Evolutionary conservation across 2,329 filamentous ascomycete genomes (phyloP).

Genomic region (Leptographium wingfieldii): DNA sequence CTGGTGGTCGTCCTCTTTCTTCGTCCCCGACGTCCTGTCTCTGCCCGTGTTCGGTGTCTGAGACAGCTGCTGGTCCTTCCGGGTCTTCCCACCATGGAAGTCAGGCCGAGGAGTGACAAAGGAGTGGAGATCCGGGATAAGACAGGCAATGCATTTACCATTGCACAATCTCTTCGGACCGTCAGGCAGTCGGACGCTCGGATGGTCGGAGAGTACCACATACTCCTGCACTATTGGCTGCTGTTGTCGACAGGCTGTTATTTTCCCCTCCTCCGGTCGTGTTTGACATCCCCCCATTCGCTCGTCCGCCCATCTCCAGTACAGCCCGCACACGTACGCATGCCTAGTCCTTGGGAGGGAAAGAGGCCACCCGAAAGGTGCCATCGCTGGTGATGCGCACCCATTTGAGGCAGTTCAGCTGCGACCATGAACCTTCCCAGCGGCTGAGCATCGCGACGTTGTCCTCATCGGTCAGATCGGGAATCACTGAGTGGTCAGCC

Average conservation of each 20-base stretch:
- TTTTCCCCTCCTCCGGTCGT: not conserved
- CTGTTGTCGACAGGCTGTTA: not conserved
- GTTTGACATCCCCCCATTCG: not conserved
- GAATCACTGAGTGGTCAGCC: constrained; percentile 40
- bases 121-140: not conserved
- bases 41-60: not conserved
- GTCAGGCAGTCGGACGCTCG: not conserved
- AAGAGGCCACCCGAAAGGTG: constrained; percentile 53
- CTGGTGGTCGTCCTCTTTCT: not conserved
- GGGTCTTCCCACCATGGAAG: not conserved
- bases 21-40: not conserved
- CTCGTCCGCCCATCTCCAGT: not conserved
- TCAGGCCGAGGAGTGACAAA: not conserved
- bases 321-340: not conserved
- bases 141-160: not conserved
- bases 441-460: constrained; percentile 52
- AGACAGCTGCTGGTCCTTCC: not conserved
- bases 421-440: constrained; percentile 80
- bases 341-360: constrained; percentile 50
- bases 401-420: constrained; percentile 64
- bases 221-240: not conserved
- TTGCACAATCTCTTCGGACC: not conserved
- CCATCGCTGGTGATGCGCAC: constrained; percentile 58
- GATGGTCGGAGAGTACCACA: not conserved
- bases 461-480: constrained; percentile 57